Base-by-base conservation (phyloP, 352 stramenopile species). In the Pythium myriotylum region DNA sequence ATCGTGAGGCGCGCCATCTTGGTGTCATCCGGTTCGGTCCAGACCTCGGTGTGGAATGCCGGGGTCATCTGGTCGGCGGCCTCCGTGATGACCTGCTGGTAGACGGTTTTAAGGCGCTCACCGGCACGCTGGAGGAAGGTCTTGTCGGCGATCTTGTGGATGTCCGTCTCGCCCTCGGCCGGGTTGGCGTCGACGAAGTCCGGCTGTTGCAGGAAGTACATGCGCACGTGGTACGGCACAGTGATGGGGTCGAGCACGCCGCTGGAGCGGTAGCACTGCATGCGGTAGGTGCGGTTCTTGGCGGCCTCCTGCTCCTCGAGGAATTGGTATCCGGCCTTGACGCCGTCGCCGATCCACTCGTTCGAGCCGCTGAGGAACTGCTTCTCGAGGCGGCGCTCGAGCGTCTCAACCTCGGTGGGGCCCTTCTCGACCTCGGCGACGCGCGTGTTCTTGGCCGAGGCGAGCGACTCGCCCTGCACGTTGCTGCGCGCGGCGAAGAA, bases 401-500 rank as follows among this genome's bases (percentile, higher is more conserved):
- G 73, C 20, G 82, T 63, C 55, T 90, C 84, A 4, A 89, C 85
- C 56, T 92, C 85, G 1, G 82, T 89, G 22, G 77, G 75, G 0
- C 79, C 79, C 7, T 68, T 40, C 42, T 88, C 81, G 32, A 76
- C 81, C 32, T 75, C 73, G 33, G 75, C 71, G 2, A 76, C 73
- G 23, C 79, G 78, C 62, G 68, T 78, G 58, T 81, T 86, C 37
- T 76, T 71, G 39, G 62, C 69, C 35, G 61, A 59, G 32, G 50
- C 42, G 5, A 60, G 20, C 5, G 43, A 46, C 35, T 84, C 80
- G 59, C 85, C 85, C 52, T 89, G 74, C n/a, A 94, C 83, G 70
- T 94, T 94, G 59, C 79, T 90, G 33, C 86, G 81, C 47, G 84
- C 81, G 2, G 82, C 78, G 62, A 94, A 94, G 68, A 94, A 94